Evolutionary conservation across 768 basidiomycete species (phyloP).

Genomic region (Lentinula aciculospora): DNA sequence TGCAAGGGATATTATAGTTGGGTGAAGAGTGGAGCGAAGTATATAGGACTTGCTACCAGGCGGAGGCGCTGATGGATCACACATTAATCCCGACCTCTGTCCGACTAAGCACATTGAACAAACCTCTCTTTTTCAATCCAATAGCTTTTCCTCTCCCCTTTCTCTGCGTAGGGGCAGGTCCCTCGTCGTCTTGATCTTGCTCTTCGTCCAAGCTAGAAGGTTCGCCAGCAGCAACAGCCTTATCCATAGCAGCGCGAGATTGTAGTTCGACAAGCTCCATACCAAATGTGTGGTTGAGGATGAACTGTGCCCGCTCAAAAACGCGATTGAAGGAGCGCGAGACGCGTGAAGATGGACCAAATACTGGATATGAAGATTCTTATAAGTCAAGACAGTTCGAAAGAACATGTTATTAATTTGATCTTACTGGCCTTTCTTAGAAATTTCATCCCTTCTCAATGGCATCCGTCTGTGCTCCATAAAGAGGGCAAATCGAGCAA

Average conservation of each 20-base stretch:
- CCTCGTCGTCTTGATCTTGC: conserved; percentile 21
- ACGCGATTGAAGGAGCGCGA: conserved; percentile 62
- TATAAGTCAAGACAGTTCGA: neutral
- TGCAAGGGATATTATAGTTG: conserved; percentile 56
- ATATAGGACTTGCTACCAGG: conserved; percentile 77
- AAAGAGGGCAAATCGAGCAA: conserved; percentile 81
- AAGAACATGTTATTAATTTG: neutral
- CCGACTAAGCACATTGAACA: conserved; percentile 3
- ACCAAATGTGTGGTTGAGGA: conserved; percentile 63
- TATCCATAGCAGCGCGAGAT: conserved; percentile 49
- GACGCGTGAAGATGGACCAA: conserved; percentile 9
- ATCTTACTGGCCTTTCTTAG: conserved; percentile 83
- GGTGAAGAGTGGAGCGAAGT: conserved; percentile 68
- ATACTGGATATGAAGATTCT: conserved; percentile 27
- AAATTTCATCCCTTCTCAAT: conserved; percentile 78
- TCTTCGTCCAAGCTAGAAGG: conserved; percentile 36
- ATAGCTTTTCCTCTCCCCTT: conserved; percentile 35
- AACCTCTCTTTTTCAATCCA: conserved; percentile 66
- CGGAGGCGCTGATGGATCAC: conserved; percentile 44
- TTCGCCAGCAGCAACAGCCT: conserved; percentile 28
- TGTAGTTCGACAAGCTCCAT: conserved; percentile 83
- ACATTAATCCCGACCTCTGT: neutral
- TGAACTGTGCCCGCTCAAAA: conserved; percentile 56
- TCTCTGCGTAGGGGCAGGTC: neutral
- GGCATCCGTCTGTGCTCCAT: conserved; percentile 63